Evolutionary conservation across 805 yeast genomes (phyloP).

Genomic region (Saccharomycopsis guyanensis): DNA sequence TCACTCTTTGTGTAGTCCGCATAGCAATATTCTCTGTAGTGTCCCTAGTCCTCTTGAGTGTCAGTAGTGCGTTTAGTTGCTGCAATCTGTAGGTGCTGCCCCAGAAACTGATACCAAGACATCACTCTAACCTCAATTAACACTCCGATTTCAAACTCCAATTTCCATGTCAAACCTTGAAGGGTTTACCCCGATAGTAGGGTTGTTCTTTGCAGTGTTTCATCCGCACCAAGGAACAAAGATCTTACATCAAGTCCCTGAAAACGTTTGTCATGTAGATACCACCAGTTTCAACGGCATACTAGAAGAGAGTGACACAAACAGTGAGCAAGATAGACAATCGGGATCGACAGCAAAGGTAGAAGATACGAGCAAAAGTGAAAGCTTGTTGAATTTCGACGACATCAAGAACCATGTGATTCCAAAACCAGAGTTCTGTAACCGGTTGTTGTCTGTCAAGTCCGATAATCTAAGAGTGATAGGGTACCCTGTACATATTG

Average conservation of each 20-base stretch:
- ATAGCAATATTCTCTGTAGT: too few species aligned
- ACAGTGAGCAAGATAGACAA: neutral
- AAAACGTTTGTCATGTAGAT: slow-evolving; percentile 10
- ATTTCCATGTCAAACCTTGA: slow-evolving; percentile 21
- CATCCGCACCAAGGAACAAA: slow-evolving; percentile 96
- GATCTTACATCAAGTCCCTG: slow-evolving; percentile 83
- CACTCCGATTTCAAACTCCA: too few species aligned
- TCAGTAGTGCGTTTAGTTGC: too few species aligned
- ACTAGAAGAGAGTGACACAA: slow-evolving; percentile 27
- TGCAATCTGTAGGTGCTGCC: too few species aligned
- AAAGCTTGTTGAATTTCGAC: slow-evolving; percentile 62
- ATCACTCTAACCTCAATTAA: too few species aligned
- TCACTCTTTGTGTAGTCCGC: too few species aligned
- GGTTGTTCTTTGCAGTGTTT: slow-evolving; percentile 83
- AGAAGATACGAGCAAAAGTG: neutral
- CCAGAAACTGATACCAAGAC: too few species aligned
- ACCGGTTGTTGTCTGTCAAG: slow-evolving; percentile 67
- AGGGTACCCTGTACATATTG: slow-evolving; percentile 84
- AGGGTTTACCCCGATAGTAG: slow-evolving; percentile 85
- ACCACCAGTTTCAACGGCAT: slow-evolving; percentile 50
- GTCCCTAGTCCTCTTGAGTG: too few species aligned
- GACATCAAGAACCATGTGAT: slow-evolving; percentile 83
- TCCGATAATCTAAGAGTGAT: slow-evolving; percentile 63
- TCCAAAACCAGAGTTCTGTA: slow-evolving; percentile 89
- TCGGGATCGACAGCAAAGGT: neutral